Base-by-base conservation (phyloP, 2,329 filamentous ascomycete species). In the Pseudopithomyces maydicus region DNA sequence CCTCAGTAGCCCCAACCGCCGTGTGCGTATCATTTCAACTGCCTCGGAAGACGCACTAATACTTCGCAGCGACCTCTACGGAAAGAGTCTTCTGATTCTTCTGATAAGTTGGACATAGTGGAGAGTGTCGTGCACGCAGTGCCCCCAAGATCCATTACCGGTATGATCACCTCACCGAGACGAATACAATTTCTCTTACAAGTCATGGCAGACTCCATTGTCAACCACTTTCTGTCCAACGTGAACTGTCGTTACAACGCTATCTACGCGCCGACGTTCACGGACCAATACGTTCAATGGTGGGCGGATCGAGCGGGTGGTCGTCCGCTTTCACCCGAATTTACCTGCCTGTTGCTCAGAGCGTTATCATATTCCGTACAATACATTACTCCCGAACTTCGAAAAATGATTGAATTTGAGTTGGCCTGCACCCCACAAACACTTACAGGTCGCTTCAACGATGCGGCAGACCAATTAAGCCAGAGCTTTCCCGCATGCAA, bases 221-320 rank as follows among this genome's bases (percentile, higher is more conserved):
- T 82, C 1, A 79, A 82, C 44, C 75, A 80, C 58, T 83, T 79
- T 58, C 69, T 82, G 7, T 70, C 68, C 44, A 73, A 76, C 4
- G 75, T 77, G 41, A 82, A 83, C 54, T 77, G 78, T 51, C 77
- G 79, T 29, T 82, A 82, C 57, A 81, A 77, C 56, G 67, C 75
- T 38, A 72, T 82, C 7, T 82, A 82, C 54, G 79, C 78, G 2
- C 76, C 78, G 3, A 76, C 75, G 1, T 80, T 82, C 41, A 75
- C 77, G 15, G 70, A 77, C 0, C 76, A 79, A 19, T 82, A 82
- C 61, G 71, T 76, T 8, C 63, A 74, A 33, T 82, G 80, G 80
- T 82, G 81, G 79, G 61, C 70, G 33, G 68, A 76, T 52, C 69
- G 77, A 58, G 61, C 69, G 17, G 65, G 58, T 17, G 69, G 72